phyloP scores from a whole-genome alignment of 371 early-diverging fungal species.

The Lichtheimia ramosa region DNA sequence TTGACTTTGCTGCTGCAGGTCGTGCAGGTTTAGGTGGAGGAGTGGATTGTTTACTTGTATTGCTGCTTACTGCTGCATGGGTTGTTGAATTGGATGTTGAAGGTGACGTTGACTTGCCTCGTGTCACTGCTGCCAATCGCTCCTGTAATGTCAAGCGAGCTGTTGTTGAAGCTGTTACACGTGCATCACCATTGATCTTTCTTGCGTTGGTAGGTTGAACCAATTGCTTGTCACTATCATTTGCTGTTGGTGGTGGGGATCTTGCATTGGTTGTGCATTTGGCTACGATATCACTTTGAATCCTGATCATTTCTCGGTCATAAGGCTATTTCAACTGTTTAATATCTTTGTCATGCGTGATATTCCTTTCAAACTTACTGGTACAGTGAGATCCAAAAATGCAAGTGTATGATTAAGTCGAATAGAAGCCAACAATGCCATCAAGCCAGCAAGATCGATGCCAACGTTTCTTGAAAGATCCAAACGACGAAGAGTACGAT shows the following conservation, averaged over 20 bases:
- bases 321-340: constrained; percentile 36
- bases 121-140: constrained; percentile 39
- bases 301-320: constrained; percentile 64
- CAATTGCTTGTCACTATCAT: background rate
- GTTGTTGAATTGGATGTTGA: constrained; percentile 7
- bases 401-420: constrained; percentile 71
- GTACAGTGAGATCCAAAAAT: constrained; percentile 72
- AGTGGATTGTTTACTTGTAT: background rate
- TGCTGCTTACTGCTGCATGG: background rate
- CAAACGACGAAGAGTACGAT: constrained; percentile 60
- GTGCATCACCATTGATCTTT: constrained; percentile 22
- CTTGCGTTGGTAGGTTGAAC: too few relatives aligned
- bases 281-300: constrained; percentile 68
- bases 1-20: background rate
- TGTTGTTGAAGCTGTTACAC: constrained; percentile 41
- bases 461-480: constrained; percentile 75
- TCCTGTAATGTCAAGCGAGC: constrained; percentile 43
- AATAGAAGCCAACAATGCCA: constrained; percentile 76
- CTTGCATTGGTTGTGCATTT: constrained; percentile 72
- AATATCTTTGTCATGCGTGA: too few relatives aligned
- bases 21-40: background rate
- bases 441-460: constrained; percentile 75
- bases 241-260: constrained; percentile 7
- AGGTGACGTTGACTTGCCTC: constrained; percentile 15
- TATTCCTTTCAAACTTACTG: constrained; percentile 23